A percentile compares a stretch with the other conserved stretches of the same genome.
These are phyloP conservation scores for Colletotrichum paranaense DNA, from an alignment of 2,329 filamentous ascomycete genomes.

Conservation along the genomic window DNA sequence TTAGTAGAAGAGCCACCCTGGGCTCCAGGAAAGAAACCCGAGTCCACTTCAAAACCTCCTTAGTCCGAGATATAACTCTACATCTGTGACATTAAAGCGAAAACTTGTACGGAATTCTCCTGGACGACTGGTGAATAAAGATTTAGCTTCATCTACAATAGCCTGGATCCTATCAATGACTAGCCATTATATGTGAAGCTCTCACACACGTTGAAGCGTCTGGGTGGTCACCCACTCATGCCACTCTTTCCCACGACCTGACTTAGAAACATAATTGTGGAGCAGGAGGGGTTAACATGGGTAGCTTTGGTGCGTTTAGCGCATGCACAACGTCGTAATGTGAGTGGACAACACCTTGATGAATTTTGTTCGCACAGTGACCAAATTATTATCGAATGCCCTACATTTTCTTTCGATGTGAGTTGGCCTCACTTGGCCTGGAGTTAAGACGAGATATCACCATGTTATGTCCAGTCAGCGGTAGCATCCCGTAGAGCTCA, in stretches of 20 bases:
- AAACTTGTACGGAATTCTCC: too few relatives aligned
- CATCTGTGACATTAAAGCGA: too few relatives aligned
- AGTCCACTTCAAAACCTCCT: neutral
- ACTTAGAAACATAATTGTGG: neutral
- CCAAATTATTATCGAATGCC: neutral
- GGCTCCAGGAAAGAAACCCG: neutral
- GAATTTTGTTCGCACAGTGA: slow-evolving; percentile 8
- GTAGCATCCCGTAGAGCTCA: neutral
- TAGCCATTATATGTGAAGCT: neutral
- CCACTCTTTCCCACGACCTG: neutral
- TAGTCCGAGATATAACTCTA: too few relatives aligned
- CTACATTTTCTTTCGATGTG: neutral
- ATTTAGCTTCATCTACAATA: neutral
- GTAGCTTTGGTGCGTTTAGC: slow-evolving; percentile 2
- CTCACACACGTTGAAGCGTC: neutral
- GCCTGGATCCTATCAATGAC: neutral
- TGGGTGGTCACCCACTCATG: too few relatives aligned
- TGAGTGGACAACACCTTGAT: neutral
- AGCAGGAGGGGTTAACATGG: neutral
- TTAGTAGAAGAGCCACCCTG: neutral
- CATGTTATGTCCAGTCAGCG: neutral
- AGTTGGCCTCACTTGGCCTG: neutral
- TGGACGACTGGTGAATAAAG: neutral
- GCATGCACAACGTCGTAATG: neutral
- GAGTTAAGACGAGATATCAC: neutral